These are phyloP conservation scores for Termitomyces sp. DNA, from an alignment of 768 basidiomycete genomes.

Conservation along the genomic window DNA sequence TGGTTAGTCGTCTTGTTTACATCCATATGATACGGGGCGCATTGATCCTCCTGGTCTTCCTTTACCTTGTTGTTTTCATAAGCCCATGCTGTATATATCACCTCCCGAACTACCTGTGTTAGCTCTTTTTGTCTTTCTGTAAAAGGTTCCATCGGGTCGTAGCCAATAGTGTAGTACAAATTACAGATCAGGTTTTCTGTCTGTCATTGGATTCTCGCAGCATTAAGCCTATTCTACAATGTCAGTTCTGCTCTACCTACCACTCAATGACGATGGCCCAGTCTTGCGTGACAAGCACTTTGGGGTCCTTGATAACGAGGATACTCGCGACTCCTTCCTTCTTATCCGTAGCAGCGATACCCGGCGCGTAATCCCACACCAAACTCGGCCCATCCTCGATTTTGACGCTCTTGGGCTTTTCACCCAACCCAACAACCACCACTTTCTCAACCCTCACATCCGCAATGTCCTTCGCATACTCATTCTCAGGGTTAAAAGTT, in stretches of 20 bases:
- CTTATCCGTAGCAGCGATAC: conserved; percentile 48
- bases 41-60: background rate
- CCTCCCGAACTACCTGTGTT: background rate
- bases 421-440: conserved; percentile 66
- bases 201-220: background rate
- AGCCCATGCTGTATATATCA: conserved; percentile 13
- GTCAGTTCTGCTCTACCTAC: conserved; percentile 14
- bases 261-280: conserved; percentile 51
- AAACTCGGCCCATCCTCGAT: conserved; percentile 44
- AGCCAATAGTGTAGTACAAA: conserved; percentile 5
- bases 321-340: conserved; percentile 64
- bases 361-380: conserved; percentile 64
- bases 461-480: conserved; percentile 59
- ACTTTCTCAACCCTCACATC: conserved; percentile 80
- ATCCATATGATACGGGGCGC: conserved; percentile 4
- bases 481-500: conserved; percentile 52
- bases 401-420: conserved; percentile 58
- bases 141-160: background rate
- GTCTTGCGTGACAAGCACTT: conserved; percentile 47
- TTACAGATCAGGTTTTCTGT: conserved; percentile 1
- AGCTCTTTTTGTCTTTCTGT: background rate
- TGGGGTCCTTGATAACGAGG: conserved; percentile 75
- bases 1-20: conserved; percentile 4
- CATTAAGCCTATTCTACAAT: background rate
- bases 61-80: conserved; percentile 5